Percentiles rank a stretch among this genome's conserved stretches.
Conservation (phyloP, 768 basidiomycete genomes). For the Suillus weaverae region DNA sequence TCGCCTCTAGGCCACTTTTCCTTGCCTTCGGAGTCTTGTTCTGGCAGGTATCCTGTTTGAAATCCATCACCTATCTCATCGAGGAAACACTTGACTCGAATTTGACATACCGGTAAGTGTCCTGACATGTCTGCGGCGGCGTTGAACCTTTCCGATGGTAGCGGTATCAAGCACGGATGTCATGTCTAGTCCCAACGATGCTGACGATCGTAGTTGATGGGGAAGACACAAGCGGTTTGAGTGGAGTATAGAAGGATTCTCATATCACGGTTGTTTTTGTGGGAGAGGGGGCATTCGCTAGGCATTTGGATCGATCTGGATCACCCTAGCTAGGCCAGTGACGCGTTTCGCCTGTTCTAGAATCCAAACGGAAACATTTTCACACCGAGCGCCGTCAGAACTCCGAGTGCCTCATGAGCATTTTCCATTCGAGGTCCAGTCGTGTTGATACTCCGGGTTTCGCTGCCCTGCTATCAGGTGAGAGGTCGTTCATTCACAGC, state of each 20-base stretch:
- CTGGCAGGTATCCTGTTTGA: conserved; percentile 71
- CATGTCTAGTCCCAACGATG: conserved; percentile 36
- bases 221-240: background rate
- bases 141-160: conserved; percentile 58
- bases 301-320: background rate
- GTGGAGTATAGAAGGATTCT: background rate
- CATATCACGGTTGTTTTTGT: background rate
- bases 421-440: too few species aligned
- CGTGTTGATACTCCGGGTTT: too few species aligned
- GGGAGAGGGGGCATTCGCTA: background rate
- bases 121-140: conserved; percentile 63
- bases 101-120: conserved; percentile 55
- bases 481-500: too few species aligned
- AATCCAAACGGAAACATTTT: background rate
- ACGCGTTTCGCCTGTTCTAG: background rate
- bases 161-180: conserved; percentile 66
- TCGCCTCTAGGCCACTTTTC: conserved; percentile 87
- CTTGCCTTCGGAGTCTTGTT: conserved; percentile 72
- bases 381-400: background rate
- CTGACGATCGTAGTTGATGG: background rate
- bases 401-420: too few species aligned
- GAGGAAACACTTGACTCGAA: background rate
- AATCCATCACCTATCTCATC: conserved; percentile 3
- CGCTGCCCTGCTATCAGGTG: too few species aligned
- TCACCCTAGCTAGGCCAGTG: background rate